phyloP scores from a whole-genome alignment of 495 filamentous ascomycete genomes.

The Tirmania nivea region DNA sequence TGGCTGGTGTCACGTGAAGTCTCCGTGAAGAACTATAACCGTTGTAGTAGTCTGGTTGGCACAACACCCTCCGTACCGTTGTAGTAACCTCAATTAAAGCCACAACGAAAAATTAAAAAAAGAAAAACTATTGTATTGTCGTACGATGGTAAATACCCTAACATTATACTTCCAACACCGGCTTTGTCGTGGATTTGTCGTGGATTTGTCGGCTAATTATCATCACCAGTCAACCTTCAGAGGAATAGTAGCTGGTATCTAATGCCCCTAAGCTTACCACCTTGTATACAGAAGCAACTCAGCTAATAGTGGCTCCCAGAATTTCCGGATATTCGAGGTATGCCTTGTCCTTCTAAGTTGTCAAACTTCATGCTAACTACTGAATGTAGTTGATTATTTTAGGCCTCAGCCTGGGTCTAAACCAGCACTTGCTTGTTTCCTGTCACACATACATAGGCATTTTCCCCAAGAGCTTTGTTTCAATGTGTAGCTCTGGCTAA shows the following conservation, averaged over 20 bases:
- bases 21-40: too few relatives aligned
- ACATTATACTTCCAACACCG: too few relatives aligned
- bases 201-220: not conserved
- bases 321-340: conserved; percentile 49
- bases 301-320: conserved; percentile 23
- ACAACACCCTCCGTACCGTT: too few relatives aligned
- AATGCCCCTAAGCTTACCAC: not conserved
- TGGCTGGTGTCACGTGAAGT: too few relatives aligned
- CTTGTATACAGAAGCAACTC: conserved; percentile 1
- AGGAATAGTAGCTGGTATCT: conserved; percentile 37
- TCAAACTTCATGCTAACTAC: not conserved
- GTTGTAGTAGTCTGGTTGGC: too few relatives aligned
- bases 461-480: not conserved
- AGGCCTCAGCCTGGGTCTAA: conserved; percentile 31
- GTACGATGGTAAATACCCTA: too few relatives aligned
- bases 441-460: conserved; percentile 60
- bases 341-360: not conserved
- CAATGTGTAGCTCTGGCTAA: not conserved
- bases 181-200: too few relatives aligned
- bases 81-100: too few relatives aligned
- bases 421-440: conserved; percentile 63
- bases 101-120: too few relatives aligned
- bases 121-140: too few relatives aligned
- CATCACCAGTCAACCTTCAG: conserved; percentile 57
- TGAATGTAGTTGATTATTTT: conserved; percentile 57